Percentiles rank a stretch among this genome's conserved stretches.
Evolutionary conservation across 805 yeast species (phyloP).

Genomic region (Helenozyma rhizophorensis): DNA sequence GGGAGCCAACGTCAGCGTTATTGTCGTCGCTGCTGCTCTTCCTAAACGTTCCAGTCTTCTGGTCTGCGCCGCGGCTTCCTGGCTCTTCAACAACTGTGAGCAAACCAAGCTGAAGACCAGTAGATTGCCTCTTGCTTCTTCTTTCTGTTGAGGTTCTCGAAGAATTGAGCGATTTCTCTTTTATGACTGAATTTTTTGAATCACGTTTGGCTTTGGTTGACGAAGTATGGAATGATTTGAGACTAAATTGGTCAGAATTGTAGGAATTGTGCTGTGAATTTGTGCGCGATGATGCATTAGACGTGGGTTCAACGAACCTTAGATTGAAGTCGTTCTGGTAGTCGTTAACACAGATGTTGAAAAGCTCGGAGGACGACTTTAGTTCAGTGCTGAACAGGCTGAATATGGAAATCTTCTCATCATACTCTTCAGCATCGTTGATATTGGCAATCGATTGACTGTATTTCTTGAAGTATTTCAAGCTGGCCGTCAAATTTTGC

Average conservation of each 20-base stretch:
- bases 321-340: slow-evolving; percentile 17
- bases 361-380: slow-evolving; percentile 23
- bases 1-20: slow-evolving; percentile 14
- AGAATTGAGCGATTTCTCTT: slow-evolving; percentile 9
- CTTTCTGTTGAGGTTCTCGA: slow-evolving; percentile 14
- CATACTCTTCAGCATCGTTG: slow-evolving; percentile 26
- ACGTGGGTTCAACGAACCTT: slow-evolving; percentile 2
- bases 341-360: slow-evolving; percentile 26
- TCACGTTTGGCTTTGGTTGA: slow-evolving; percentile 18
- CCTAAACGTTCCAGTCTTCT: background rate
- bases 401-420: slow-evolving; percentile 35
- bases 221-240: slow-evolving; percentile 33
- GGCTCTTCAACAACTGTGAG: slow-evolving; percentile 36
- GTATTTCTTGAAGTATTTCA: slow-evolving; percentile 36
- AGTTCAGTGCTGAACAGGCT: slow-evolving; percentile 33
- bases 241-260: slow-evolving; percentile 11
- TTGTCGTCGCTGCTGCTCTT: slow-evolving; percentile 22
- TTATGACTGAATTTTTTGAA: slow-evolving; percentile 10
- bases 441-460: slow-evolving; percentile 25
- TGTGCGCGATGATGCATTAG: slow-evolving; percentile 13
- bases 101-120: slow-evolving; percentile 35
- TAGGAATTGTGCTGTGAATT: slow-evolving; percentile 18
- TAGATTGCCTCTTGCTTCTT: slow-evolving; percentile 27
- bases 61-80: no score
- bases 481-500: slow-evolving; percentile 28